A percentile compares a stretch with the other conserved stretches of the same genome.
Evolutionary conservation across 306 rosid genomes (phyloP).

Genomic region (Delonix regia): DNA sequence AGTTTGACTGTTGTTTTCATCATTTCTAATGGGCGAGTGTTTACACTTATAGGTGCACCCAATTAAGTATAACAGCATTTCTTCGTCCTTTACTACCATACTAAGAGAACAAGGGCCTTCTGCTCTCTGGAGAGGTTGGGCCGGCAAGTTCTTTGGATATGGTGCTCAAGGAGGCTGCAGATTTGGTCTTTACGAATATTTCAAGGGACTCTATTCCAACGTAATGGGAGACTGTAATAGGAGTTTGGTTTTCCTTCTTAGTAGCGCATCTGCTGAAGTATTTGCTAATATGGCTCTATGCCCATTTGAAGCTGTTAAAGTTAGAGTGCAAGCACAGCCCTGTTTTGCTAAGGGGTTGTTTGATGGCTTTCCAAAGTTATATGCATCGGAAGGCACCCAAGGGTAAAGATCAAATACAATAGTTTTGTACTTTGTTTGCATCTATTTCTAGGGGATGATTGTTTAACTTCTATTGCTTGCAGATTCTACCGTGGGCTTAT

Average conservation of each 20-base stretch:
- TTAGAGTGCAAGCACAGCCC: conserved; percentile 64
- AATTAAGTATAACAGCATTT: conserved; percentile 52
- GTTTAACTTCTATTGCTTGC: conserved; percentile 41
- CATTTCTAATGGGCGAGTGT: conserved; percentile 23
- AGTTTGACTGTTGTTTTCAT: not conserved
- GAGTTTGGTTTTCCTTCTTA: conserved; percentile 50
- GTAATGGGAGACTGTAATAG: conserved; percentile 46
- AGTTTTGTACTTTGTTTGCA: conserved; percentile 22
- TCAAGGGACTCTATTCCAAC: conserved; percentile 51
- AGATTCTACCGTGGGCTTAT: conserved; percentile 68
- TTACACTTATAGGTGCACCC: conserved; percentile 54
- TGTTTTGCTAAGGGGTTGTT: conserved; percentile 51
- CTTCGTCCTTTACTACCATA: conserved; percentile 52
- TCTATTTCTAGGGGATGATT: conserved; percentile 32
- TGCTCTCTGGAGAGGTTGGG: conserved; percentile 66
- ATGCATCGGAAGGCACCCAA: conserved; percentile 58
- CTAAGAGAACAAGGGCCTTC: conserved; percentile 66
- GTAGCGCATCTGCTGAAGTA: conserved; percentile 66
- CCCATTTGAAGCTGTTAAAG: conserved; percentile 67
- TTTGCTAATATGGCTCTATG: conserved; percentile 64
- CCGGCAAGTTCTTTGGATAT: conserved; percentile 61
- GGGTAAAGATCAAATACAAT: conserved; percentile 40
- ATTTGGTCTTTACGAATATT: conserved; percentile 63
- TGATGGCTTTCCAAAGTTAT: conserved; percentile 63
- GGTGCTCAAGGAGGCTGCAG: conserved; percentile 68